These are phyloP conservation scores for Aspergillus fijiensis DNA, from an alignment of 2,329 filamentous ascomycete species.

Conservation along the genomic window DNA sequence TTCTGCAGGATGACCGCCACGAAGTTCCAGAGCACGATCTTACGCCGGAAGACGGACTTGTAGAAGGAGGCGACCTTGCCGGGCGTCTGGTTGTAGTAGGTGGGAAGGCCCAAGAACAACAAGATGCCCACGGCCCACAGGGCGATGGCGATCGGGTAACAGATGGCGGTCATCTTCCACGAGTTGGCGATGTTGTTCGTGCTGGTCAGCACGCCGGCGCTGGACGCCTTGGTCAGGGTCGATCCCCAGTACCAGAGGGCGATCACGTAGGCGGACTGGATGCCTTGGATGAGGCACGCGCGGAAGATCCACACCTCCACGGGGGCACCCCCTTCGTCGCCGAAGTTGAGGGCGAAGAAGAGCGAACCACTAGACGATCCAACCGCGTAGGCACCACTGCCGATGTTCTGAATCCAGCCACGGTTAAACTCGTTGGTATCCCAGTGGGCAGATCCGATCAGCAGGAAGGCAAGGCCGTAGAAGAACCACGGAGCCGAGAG, in stretches of 20 bases:
- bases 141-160: conserved; percentile 56
- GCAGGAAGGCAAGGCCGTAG: conserved; percentile 61
- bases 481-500: conserved; percentile 61
- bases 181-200: conserved; percentile 38
- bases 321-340: conserved; percentile 61
- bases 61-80: conserved; percentile 66
- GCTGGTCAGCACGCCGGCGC: conserved; percentile 39
- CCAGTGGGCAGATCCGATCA: conserved; percentile 61
- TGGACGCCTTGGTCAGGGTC: conserved; percentile 48
- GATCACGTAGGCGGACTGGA: conserved; percentile 64
- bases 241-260: conserved; percentile 67
- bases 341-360: conserved; percentile 66
- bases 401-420: conserved; percentile 59
- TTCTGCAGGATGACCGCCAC: conserved; percentile 63
- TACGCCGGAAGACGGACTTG: conserved; percentile 58
- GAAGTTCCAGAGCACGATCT: conserved; percentile 52
- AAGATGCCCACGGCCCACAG: conserved; percentile 57
- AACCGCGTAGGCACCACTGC: conserved; percentile 60
- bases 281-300: conserved; percentile 64
- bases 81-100: conserved; percentile 64
- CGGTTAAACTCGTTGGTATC: conserved; percentile 38
- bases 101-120: conserved; percentile 60
- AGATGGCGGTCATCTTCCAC: conserved; percentile 52
- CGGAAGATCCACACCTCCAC: conserved; percentile 66
- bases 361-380: conserved; percentile 63